Conservation (phyloP, 139 green algal genomes). For the Tetratostichococcus sp. region DNA sequence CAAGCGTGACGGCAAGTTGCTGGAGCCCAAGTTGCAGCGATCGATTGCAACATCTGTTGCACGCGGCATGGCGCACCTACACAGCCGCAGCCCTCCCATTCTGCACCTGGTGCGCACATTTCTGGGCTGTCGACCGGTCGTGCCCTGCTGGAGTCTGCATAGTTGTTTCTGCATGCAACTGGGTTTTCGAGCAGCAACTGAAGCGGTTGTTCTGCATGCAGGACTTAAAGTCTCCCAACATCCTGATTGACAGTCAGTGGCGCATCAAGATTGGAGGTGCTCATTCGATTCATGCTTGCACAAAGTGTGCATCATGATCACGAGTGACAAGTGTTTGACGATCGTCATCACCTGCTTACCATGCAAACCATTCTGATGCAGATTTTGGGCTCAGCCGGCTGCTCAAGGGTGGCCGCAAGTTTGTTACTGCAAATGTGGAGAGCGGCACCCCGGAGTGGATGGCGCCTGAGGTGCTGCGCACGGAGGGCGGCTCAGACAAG, state of each 20-base stretch:
- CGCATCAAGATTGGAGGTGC: slow-evolving; percentile 62
- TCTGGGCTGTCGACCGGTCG: no score
- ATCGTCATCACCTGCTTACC: no score
- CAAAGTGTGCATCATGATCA: no score
- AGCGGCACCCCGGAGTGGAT: slow-evolving; percentile 70
- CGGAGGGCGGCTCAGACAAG: slow-evolving; percentile 13
- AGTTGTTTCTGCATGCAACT: neutral
- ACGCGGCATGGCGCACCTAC: slow-evolving; percentile 74
- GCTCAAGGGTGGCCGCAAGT: neutral
- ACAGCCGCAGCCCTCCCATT: slow-evolving; percentile 71
- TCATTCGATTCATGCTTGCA: no score
- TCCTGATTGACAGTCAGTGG: slow-evolving; percentile 70
- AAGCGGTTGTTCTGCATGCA: slow-evolving; percentile 8
- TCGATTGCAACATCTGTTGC: slow-evolving; percentile 55
- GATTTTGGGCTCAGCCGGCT: slow-evolving; percentile 24
- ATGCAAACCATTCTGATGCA: neutral
- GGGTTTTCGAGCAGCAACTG: no score
- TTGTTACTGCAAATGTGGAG: neutral
- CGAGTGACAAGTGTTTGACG: no score
- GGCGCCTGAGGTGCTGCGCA: slow-evolving; percentile 65
- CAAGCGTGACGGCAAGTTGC: slow-evolving; percentile 11
- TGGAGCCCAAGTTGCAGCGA: slow-evolving; percentile 32
- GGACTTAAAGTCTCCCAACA: slow-evolving; percentile 76
- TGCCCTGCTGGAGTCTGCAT: no score
- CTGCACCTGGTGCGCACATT: slow-evolving; percentile 56